These are phyloP conservation scores for Penicillium sp. DNA, from an alignment of 2,329 filamentous ascomycete species.

Conservation along the genomic window DNA sequence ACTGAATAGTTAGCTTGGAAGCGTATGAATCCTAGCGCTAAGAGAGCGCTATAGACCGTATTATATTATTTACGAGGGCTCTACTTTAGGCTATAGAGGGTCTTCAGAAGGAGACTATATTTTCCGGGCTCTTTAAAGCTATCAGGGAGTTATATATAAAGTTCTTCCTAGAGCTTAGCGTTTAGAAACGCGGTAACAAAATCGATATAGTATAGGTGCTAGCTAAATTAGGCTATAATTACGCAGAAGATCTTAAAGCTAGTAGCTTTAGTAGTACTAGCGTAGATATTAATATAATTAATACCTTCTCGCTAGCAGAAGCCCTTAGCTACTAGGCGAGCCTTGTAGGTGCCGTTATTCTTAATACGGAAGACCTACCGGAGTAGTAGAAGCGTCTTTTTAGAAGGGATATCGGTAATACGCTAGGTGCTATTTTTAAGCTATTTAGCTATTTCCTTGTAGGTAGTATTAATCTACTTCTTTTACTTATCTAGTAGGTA, in stretches of 20 bases:
- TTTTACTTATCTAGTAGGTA: no score
- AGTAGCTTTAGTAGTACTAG: not conserved
- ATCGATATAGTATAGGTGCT: not conserved
- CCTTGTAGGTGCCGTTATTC: not conserved
- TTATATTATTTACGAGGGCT: not conserved
- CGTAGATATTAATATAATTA: not conserved
- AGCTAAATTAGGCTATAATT: not conserved
- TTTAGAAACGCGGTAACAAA: not conserved
- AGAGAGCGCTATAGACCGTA: not conserved
- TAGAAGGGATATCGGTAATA: no score
- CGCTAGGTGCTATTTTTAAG: no score
- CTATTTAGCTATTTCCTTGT: no score
- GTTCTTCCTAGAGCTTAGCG: not conserved
- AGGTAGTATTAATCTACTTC: no score
- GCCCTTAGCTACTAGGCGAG: not conserved
- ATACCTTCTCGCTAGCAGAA: not conserved
- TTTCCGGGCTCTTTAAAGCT: not conserved
- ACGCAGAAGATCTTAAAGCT: not conserved
- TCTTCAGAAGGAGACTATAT: not conserved
- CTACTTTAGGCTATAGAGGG: not conserved
- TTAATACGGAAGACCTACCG: not conserved
- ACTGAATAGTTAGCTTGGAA: not conserved
- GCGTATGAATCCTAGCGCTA: not conserved
- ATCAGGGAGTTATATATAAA: not conserved
- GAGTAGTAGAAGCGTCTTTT: no score